Conservation (phyloP, 495 filamentous ascomycete species). For the Penicillium bialowiezense region DNA sequence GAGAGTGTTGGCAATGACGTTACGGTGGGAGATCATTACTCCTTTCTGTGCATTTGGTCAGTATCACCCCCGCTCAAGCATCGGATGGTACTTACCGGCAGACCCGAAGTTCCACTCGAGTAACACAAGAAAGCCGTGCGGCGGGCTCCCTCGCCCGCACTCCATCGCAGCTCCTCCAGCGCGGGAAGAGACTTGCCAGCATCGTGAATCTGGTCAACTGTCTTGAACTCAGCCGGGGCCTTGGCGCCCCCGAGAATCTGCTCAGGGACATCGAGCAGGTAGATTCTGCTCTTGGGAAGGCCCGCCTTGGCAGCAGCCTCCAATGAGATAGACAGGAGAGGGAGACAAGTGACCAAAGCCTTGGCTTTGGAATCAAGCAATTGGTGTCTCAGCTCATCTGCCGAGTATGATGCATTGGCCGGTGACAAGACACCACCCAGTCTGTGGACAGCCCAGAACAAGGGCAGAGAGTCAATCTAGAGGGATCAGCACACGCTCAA, state of each 20-base stretch:
- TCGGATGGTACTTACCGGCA: conserved; percentile 59
- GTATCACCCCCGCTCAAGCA: neutral
- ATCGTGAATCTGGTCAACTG: conserved; percentile 65
- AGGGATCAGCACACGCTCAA: neutral
- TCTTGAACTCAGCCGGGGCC: conserved; percentile 57
- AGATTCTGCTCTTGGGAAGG: conserved; percentile 70
- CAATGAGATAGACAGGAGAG: conserved; percentile 67
- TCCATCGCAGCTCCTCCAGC: conserved; percentile 66
- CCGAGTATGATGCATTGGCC: conserved; percentile 81
- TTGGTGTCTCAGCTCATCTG: conserved; percentile 74
- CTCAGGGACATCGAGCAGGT: conserved; percentile 66
- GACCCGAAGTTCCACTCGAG: conserved; percentile 82
- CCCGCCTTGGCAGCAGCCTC: conserved; percentile 64
- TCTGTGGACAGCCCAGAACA: conserved; percentile 73
- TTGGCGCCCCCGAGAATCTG: conserved; percentile 46
- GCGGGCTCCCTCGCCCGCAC: conserved; percentile 68
- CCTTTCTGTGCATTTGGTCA: conserved; percentile 64
- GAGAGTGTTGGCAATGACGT: conserved; percentile 82
- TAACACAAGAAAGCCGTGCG: conserved; percentile 85
- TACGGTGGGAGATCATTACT: conserved; percentile 87
- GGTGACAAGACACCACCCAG: conserved; percentile 74
- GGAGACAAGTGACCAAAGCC: conserved; percentile 74
- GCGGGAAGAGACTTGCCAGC: conserved; percentile 60
- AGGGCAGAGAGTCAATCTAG: conserved; percentile 76
- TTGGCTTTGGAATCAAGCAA: conserved; percentile 72